Base-by-base conservation (phyloP, 2,329 filamentous ascomycete species). In the Lithohypha guttulata region DNA sequence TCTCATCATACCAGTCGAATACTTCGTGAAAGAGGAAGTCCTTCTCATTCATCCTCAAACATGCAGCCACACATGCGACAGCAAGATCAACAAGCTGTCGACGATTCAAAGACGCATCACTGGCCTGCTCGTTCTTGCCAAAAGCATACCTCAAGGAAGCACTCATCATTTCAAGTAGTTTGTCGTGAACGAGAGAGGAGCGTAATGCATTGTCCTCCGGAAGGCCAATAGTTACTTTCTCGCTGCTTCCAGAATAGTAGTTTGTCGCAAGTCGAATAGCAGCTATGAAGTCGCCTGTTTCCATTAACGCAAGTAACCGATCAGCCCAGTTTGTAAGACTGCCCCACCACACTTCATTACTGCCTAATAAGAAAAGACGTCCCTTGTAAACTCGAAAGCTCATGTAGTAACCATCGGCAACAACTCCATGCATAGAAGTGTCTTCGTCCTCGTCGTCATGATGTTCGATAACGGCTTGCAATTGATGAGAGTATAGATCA, bases 351-450 rank as follows among this genome's bases (percentile, higher is more conserved):
- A 95, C 68, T 55, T 96, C 89, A 54, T 89, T 91, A 63, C 89
- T 87, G n/a, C 91, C 87, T 6, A 98, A 69, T 3, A 96, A 65
- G 55, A 98, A 98, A 23, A 95, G 69, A 20, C 89, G 76, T 4
- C 91, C 87, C 59, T 96, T 98, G 63, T 96, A 98, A 3, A 85
- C 75, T 54, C 84, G 85, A 61, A 96, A 89, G 59, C 89, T 95
- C 85, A 96, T 96, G 56, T 89, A 89, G 52, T 95, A 98, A 0
- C 87, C 91, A 66, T 98, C 91, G 6, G 89, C 89, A 33, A 96
- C 84, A 6, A 96, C 87, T 2, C 89, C 89, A 60, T 96, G 91
- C 78, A 96, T 82, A 0, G 85, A 84, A 0, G 75, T 69, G 52
- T 95, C 86, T 42, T 87, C 78, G 50, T 93, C 86, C 42, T 87